These are phyloP conservation scores for Mytilinidion resinicola DNA, from an alignment of 495 filamentous ascomycete genomes.

Conservation along the genomic window DNA sequence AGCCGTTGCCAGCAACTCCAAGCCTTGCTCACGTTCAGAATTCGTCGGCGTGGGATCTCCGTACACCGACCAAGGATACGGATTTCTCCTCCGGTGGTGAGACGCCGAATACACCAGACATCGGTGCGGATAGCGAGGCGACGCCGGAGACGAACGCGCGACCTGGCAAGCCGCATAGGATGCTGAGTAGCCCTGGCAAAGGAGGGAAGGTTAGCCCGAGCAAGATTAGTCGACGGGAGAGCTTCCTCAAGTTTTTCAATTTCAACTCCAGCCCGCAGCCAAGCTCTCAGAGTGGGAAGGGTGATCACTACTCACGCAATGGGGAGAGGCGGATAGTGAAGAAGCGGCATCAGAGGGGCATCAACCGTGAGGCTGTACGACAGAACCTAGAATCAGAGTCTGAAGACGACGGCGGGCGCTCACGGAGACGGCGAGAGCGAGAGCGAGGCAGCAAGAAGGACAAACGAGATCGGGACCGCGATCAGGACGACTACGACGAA, in stretches of 20 bases:
- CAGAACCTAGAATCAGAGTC: constrained; percentile 10
- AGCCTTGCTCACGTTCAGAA: constrained; percentile 57
- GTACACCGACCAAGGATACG: constrained; percentile 56
- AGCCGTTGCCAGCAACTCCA: constrained; percentile 46
- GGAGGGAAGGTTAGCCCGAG: constrained; percentile 11
- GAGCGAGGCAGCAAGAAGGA: background rate
- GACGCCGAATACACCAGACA: constrained; percentile 63
- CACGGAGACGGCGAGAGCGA: background rate
- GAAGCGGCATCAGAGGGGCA: constrained; percentile 21
- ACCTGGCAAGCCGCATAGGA: constrained; percentile 34
- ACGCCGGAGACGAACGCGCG: constrained; percentile 53
- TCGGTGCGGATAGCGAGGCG: constrained; percentile 60
- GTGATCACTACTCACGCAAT: constrained; percentile 18
- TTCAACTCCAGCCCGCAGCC: constrained; percentile 2
- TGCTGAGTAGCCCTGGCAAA: background rate
- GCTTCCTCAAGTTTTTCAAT: constrained; percentile 4
- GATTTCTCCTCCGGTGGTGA: constrained; percentile 72
- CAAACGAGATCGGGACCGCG: constrained; percentile 10
- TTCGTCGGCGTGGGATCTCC: constrained; percentile 27
- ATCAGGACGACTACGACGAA: constrained; percentile 5
- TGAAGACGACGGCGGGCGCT: background rate
- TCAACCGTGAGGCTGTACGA: background rate
- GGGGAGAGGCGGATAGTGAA: constrained; percentile 14
- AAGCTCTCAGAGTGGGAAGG: constrained; percentile 6
- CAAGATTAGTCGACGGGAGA: constrained; percentile 8